These are phyloP conservation scores for Fusarium sp. DNA, from an alignment of 2,329 filamentous ascomycete species.

Conservation along the genomic window DNA sequence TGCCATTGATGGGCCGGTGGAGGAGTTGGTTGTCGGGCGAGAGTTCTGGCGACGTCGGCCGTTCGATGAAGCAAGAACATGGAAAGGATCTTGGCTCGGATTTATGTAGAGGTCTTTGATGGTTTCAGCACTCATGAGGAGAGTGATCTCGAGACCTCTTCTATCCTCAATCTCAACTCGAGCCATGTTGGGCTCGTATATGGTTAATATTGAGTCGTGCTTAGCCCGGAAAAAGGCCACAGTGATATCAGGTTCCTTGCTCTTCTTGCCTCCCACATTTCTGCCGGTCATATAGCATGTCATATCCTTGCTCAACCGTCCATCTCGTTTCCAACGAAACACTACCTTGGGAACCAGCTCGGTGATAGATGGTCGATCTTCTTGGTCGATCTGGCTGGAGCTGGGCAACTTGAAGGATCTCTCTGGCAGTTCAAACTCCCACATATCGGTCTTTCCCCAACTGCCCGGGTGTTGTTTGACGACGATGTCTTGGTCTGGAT, in stretches of 20 bases:
- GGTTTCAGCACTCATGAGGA: constrained; percentile 73
- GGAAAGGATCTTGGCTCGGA: constrained; percentile 80
- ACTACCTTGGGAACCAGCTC: constrained; percentile 78
- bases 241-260: constrained; percentile 94
- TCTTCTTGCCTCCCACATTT: constrained; percentile 80
- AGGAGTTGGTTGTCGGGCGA: constrained; percentile 51
- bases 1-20: constrained; percentile 50
- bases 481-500: constrained; percentile 85
- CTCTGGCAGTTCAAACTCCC: constrained; percentile 94
- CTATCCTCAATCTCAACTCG: constrained; percentile 93
- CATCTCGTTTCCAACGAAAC: constrained; percentile 91
- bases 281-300: constrained; percentile 88
- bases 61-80: constrained; percentile 64
- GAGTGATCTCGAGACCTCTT: constrained; percentile 89
- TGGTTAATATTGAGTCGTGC: constrained; percentile 74
- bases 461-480: constrained; percentile 79
- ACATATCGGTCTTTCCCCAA: constrained; percentile 84
- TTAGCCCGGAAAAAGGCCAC: constrained; percentile 86
- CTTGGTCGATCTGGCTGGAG: constrained; percentile 80
- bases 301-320: constrained; percentile 86
- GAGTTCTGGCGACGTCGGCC: constrained; percentile 55
- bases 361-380: constrained; percentile 55
- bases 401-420: constrained; percentile 86
- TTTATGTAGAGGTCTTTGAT: constrained; percentile 75
- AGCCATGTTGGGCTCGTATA: constrained; percentile 93